Evolutionary conservation across 805 yeast genomes (phyloP).

Genomic region (Brettanomyces nanus): DNA sequence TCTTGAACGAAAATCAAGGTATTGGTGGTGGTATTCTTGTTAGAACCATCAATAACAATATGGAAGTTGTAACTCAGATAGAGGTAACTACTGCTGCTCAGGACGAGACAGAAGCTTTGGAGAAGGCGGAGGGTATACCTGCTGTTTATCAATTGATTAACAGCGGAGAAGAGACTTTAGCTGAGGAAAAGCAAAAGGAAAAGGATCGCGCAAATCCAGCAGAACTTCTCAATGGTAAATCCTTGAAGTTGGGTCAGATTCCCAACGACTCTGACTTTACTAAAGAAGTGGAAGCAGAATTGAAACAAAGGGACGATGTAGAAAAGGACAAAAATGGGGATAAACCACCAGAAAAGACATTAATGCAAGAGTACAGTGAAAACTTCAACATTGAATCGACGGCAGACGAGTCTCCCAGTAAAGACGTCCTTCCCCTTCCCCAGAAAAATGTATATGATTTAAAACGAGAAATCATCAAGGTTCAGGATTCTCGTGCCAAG

Average conservation of each 20-base stretch:
- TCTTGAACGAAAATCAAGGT: slow-evolving; percentile 84
- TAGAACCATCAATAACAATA: slow-evolving; percentile 76
- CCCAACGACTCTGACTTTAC: slow-evolving; percentile 83
- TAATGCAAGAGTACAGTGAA: slow-evolving; percentile 61
- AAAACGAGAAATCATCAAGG: slow-evolving; percentile 65
- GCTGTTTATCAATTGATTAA: slow-evolving; percentile 31
- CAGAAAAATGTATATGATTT: slow-evolving; percentile 72
- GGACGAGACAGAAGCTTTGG: slow-evolving; percentile 36
- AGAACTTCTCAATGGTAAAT: slow-evolving; percentile 52
- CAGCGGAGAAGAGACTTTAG: slow-evolving; percentile 11
- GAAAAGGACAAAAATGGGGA: slow-evolving; percentile 17
- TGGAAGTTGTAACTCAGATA: slow-evolving; percentile 42
- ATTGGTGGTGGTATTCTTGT: slow-evolving; percentile 87
- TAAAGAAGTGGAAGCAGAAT: slow-evolving; percentile 77
- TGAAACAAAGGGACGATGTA: slow-evolving; percentile 66
- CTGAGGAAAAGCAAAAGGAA: slow-evolving; percentile 11
- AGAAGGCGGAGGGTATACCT: slow-evolving; percentile 39
- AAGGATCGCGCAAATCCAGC: slow-evolving; percentile 21
- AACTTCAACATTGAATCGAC: slow-evolving; percentile 44
- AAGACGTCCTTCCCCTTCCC: slow-evolving; percentile 80
- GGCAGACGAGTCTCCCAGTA: slow-evolving; percentile 56
- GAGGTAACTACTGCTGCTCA: slow-evolving; percentile 36
- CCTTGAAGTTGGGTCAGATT: slow-evolving; percentile 71
- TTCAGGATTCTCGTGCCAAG: slow-evolving; percentile 75
- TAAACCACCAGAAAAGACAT: slow-evolving; percentile 26